Evolutionary conservation across 2,329 filamentous ascomycete species (phyloP), one percentile per base, ranked within the genome.

Genomic region (Aspergillus felis): DNA sequence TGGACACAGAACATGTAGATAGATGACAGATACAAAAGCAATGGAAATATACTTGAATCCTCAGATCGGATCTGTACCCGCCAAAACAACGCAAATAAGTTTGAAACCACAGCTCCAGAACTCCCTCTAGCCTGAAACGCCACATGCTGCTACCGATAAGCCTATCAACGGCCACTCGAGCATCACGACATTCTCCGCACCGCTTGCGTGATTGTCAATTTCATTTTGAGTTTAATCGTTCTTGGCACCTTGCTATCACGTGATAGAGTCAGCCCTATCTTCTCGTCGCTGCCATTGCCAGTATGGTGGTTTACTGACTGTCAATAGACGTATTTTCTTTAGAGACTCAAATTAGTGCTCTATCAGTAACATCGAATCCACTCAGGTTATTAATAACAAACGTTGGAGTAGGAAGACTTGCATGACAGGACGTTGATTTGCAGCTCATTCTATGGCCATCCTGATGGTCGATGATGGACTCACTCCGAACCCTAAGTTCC

Each of bases 161-260:
- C 42, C 42, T 46, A 46, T 46, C 42, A 44, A 6, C 17, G 25
- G 51, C 53, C 2, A 22, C n/a, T 27, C 12, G 7, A 20, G 38
- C 53, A 69, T 66, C 65, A 66, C 64, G 65, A 65, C 65, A 66
- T 66, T 55, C 55, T 47, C 56, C 58, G 55, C 53, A 50, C 56
- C 47, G 61, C 58, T 69, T 67, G 64, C 66, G 66, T 68, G 65
- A 64, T 68, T 62, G 41, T 29, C 38, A 52, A 51, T 22, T 51
- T 56, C 35, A 4, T 22, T 50, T 48, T 25, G n/a, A 53, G 38
- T 41, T 51, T 55, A 24, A 8, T 49, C 24, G 0, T 14, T 14
- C 20, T 27, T 35, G 20, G 17, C 14, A 12, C 35, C 59, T 57
- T 52, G 55, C 52, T 58, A 55, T 47, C 44, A 47, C 20, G 24